Evolutionary conservation across 2,329 filamentous ascomycete species (phyloP), one percentile per base, ranked within the genome.

Genomic region (Colletotrichum scovillei): DNA sequence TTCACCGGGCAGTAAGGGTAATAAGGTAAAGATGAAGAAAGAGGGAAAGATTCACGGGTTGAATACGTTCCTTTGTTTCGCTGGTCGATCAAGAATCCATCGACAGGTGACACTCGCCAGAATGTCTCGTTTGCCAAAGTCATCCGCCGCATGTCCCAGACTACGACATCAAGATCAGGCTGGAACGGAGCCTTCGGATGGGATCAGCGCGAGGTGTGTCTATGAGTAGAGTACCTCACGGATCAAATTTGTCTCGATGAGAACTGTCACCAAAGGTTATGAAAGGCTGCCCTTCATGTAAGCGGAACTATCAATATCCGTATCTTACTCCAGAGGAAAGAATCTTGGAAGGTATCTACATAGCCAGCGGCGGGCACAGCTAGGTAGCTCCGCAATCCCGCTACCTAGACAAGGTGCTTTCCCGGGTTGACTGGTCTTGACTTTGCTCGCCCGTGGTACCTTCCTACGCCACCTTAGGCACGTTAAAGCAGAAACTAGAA

Each of bases 351-450:
- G 42, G 42, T n/a, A 30, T 24, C 4, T 53, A 30, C 46, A 16
- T 9, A 5, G 28, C 22, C 16, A 8, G n/a, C 12, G 38, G 35
- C 26, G 38, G 35, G 38, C 5, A 32, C 22, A 46, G 55, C 38
- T 49, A 35, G 32, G 32, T 35, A 69, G 62, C 67, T 70, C 62
- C 38, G 49, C 22, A 52, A 69, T 62, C 67, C 66, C 53, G 53
- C 67, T 28, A 28, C 26, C 26, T 49, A 35, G 67, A 53, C 38
- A 59, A 69, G 49, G 52, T 65, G 63, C 32, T 49, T 49, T 58
- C 28, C 38, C 14, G 28, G 42, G 42, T 49, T 16, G 19, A 52
- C 42, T 26, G 60, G 19, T 32, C 16, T 35, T 35, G 28, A 28
- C 35, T 57, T 52, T 22, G 52, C 35, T n/a, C 28, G 5, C 56